phyloP scores from a whole-genome alignment of 2,329 filamentous ascomycete genomes.

The Fusarium burgessii region DNA sequence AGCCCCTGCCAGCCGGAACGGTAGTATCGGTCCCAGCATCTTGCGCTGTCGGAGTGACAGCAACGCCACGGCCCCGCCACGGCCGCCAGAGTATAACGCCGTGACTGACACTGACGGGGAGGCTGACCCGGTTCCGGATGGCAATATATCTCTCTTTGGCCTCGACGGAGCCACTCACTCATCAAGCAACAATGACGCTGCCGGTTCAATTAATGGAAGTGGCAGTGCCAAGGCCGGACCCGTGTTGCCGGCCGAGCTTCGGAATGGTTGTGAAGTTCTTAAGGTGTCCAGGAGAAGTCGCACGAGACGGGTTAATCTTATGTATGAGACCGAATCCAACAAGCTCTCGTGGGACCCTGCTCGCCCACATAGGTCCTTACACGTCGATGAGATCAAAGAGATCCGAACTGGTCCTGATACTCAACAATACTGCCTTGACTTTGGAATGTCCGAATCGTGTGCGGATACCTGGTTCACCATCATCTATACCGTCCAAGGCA shows the following conservation, averaged over 20 bases:
- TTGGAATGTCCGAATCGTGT: constrained; percentile 71
- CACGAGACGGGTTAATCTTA: constrained; percentile 75
- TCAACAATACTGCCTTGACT: constrained; percentile 90
- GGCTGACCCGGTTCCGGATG: constrained; percentile 55
- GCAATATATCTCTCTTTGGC: constrained; percentile 52
- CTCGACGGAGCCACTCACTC: constrained; percentile 59
- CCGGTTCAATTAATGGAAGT: constrained; percentile 60
- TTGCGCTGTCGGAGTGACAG: constrained; percentile 90
- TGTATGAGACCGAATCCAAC: constrained; percentile 83
- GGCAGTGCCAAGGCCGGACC: constrained; percentile 68
- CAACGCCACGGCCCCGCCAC: constrained; percentile 74
- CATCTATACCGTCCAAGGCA: constrained; percentile 82
- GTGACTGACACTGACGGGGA: constrained; percentile 64
- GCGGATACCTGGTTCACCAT: constrained; percentile 84
- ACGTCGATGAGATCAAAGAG: constrained; percentile 95
- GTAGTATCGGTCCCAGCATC: constrained; percentile 89
- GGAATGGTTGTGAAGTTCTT: constrained; percentile 80
- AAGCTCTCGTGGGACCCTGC: constrained; percentile 89
- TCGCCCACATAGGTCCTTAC: constrained; percentile 84
- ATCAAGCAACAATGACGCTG: constrained; percentile 60
- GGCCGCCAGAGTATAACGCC: constrained; percentile 59
- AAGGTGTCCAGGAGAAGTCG: constrained; percentile 86
- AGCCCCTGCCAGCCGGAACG: constrained; percentile 81
- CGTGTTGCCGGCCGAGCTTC: constrained; percentile 79
- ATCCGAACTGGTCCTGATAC: constrained; percentile 88